A percentile compares a stretch with the other conserved stretches of the same genome.
phyloP scores from a whole-genome alignment of 2,329 filamentous ascomycete species.

The Penicillium sp. region DNA sequence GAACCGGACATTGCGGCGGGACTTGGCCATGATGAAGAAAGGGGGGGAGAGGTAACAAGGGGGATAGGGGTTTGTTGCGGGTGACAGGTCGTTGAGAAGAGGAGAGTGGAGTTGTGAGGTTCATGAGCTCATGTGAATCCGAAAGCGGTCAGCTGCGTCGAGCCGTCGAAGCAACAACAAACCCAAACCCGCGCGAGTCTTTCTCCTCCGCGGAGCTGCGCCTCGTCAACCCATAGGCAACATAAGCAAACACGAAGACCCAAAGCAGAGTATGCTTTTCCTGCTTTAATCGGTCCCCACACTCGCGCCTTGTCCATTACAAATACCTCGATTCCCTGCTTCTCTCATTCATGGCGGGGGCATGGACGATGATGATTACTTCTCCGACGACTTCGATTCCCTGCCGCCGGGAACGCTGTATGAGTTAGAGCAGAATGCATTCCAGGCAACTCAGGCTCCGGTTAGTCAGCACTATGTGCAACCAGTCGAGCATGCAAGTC shows the following conservation, averaged over 20 bases:
- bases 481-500: slow-evolving; percentile 13
- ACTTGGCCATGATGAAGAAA: slow-evolving; percentile 52
- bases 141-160: slow-evolving; percentile 38
- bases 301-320: background rate
- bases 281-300: background rate
- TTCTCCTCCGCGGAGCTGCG: too few relatives aligned
- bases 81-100: slow-evolving; percentile 15
- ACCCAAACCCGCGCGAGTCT: background rate
- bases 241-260: background rate
- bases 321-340: background rate
- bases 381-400: slow-evolving; percentile 53
- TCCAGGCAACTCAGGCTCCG: slow-evolving; percentile 46
- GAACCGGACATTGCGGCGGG: slow-evolving; percentile 65
- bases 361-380: slow-evolving; percentile 54
- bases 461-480: slow-evolving; percentile 23
- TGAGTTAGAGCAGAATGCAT: slow-evolving; percentile 52
- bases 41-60: slow-evolving; percentile 11
- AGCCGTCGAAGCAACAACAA: background rate
- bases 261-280: background rate
- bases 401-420: slow-evolving; percentile 48
- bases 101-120: slow-evolving; percentile 26
- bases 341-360: slow-evolving; percentile 44
- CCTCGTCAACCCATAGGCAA: too few relatives aligned
- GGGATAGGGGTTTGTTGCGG: slow-evolving; percentile 17
- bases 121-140: slow-evolving; percentile 39